phyloP scores from a whole-genome alignment of 805 yeast genomes.

The Lipomyces sp. region DNA sequence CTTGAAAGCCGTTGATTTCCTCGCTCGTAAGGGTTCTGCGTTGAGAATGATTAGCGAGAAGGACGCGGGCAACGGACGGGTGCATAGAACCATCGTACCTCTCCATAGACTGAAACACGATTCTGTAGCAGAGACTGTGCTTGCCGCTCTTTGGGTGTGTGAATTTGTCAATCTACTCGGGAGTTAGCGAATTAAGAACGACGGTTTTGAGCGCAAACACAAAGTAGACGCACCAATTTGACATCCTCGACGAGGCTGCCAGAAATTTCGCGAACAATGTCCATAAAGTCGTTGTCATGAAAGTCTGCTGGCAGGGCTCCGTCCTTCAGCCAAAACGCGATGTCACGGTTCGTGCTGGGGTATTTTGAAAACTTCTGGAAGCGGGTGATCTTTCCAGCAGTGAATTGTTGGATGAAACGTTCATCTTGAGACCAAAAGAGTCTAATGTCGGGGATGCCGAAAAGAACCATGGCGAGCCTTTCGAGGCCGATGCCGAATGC shows the following conservation, averaged over 20 bases:
- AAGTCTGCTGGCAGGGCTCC: slow-evolving; percentile 36
- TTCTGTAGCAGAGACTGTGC: slow-evolving; percentile 79
- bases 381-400: slow-evolving; percentile 57
- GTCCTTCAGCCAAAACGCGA: slow-evolving; percentile 83
- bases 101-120: slow-evolving; percentile 94
- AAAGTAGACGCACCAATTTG: slow-evolving; percentile 38
- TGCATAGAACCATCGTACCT: slow-evolving; percentile 10
- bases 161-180: slow-evolving; percentile 63
- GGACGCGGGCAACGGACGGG: too few species aligned
- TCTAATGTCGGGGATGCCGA: slow-evolving; percentile 93
- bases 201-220: neutral
- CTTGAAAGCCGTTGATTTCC: slow-evolving; percentile 75
- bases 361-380: slow-evolving; percentile 88
- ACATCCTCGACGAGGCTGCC: slow-evolving; percentile 91
- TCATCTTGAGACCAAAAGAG: slow-evolving; percentile 86
- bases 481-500: slow-evolving; percentile 97
- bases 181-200: too few species aligned
- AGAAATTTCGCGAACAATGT: slow-evolving; percentile 73
- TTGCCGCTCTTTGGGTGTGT: slow-evolving; percentile 76
- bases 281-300: slow-evolving; percentile 93
- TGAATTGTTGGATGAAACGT: slow-evolving; percentile 72
- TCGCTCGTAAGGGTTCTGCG: slow-evolving; percentile 72
- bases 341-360: slow-evolving; percentile 82
- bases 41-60: too few species aligned
- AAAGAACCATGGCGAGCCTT: slow-evolving; percentile 90